Base-by-base conservation (phyloP, 2,329 filamentous ascomycete genomes). In the Delphinella strobiligena region DNA sequence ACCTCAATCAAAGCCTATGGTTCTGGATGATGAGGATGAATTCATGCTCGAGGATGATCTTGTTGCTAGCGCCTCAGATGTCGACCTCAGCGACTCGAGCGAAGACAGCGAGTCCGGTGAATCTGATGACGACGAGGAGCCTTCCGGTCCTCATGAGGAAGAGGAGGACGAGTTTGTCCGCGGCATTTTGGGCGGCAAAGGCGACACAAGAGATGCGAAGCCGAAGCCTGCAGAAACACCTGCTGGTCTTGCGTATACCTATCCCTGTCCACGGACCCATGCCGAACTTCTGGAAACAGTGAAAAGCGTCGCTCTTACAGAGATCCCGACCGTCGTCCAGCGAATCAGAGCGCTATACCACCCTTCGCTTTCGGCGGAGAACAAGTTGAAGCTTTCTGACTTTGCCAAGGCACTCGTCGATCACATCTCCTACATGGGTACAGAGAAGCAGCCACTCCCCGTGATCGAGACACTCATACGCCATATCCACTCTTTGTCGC, bases 311-410 rank as follows among this genome's bases (percentile, higher is more conserved):
- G 63, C 79, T 1, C 54, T 72, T 12, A 64, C 49, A 9, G 79
- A 85, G 51, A 62, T 89, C 2, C 81, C 87, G 1, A 82, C 75
- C 0, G 80, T 93, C 31, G 71, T 98, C 17, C 88, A 94, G 59
- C 77, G 89, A 45, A 91, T 98, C 51, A 78, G 91, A 61, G 82
- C 88, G 10, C 66, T 94, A n/a, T 82, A 96, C 56, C 87, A 96
- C 55, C 83, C 89, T 5, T 88, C 89, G 49, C 72, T 98, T 22
- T 77, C 82, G 46, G 75, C 75, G 48, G 78, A 81, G 43, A 95
- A 98, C 64, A 95, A 94, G 63, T 72, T 75, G 47, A 87, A 84
- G 54, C 74, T 96, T 11, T 68, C 68, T 59, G 75, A 74, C 36
- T 87, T 89, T 54, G 69, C 80, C 4, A 64, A 66, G 24, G 69